Conservation (phyloP, 495 filamentous ascomycete species). For the Penicillium desertorum region DNA sequence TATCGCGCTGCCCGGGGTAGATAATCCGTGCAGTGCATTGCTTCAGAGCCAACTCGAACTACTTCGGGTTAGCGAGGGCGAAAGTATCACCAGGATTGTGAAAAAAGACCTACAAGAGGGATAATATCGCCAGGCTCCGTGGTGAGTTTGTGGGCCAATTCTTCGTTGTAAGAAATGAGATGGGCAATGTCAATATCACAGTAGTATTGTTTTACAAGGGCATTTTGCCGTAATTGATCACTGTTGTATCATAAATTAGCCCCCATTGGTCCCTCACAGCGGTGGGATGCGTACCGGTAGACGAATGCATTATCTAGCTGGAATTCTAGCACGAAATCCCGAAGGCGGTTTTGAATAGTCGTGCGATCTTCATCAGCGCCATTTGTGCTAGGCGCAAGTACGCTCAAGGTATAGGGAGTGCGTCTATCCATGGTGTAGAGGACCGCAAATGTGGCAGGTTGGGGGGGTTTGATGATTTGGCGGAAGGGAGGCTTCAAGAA, state of each 20-base stretch:
- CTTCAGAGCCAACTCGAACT: conserved; percentile 91
- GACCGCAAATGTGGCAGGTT: conserved; percentile 26
- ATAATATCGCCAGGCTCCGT: conserved; percentile 92
- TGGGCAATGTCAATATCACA: conserved; percentile 98
- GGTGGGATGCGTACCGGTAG: conserved; percentile 65
- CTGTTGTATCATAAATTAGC: conserved; percentile 42
- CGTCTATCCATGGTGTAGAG: conserved; percentile 74
- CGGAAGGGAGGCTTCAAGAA: conserved; percentile 30
- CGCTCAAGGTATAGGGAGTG: conserved; percentile 77
- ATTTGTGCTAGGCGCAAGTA: conserved; percentile 68
- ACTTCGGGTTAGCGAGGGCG: conserved; percentile 16
- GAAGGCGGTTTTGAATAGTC: conserved; percentile 54
- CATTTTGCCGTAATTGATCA: conserved; percentile 95
- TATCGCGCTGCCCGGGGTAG: conserved; percentile 68
- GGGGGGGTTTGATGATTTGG: conserved; percentile 16
- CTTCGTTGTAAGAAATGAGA: conserved; percentile 94
- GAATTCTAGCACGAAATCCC: conserved; percentile 90
- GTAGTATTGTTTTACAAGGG: conserved; percentile 89
- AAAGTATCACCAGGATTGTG: not conserved
- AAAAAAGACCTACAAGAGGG: conserved; percentile 63
- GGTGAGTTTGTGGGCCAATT: conserved; percentile 86
- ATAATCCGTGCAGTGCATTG: conserved; percentile 92
- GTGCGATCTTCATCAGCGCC: conserved; percentile 59
- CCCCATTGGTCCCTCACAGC: not conserved
- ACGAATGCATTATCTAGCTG: conserved; percentile 94